Base-by-base conservation (phyloP, 345 rosid species). In the Raphanus raphanistrum region DNA sequence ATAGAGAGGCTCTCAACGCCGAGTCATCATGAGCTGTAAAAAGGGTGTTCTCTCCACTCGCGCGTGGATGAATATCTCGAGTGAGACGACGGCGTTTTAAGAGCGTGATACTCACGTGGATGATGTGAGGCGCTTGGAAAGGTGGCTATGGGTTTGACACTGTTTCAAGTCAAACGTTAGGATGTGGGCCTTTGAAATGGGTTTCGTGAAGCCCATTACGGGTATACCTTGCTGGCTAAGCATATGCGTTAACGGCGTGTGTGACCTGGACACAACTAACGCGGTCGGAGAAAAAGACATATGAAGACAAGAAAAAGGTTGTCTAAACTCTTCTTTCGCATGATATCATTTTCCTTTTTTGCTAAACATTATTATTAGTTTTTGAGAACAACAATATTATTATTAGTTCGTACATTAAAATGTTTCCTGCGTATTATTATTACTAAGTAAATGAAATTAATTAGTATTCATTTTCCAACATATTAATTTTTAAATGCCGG, bases 241-340 rank as follows among this genome's bases (percentile, higher is more conserved):
- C 75, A 74, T 79, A 50, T 73, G 82, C 82, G 36, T 74, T 69
- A 74, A 38, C 66, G 75, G 79, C 71, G 78, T 21, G 21, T 21
- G 21, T 79, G 79, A 79, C 60, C 82, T 79, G 82, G 82, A 69
- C 71, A 68, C 79, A 79, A 69, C 79, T 79, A 63, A 63, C 12
- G 48, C 38, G 69, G 79, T 74, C 68, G 74, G 71, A 68, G 63
- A 63, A 73, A 62, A 79, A 52, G 71, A 29, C 74, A 73, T 48
- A 60, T 48, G 63, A 52, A 54, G 78, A 69, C 78, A 74, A 73
- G 48, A 7, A 6, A 60, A 63, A 58, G 52, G 52, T 66, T 72
- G 79, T 68, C 74, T 38, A 25, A 38, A 17, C 63, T 0, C 13
- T 69, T 52, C 80, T 77, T 54, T 77, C 50, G 38, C 59, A 41